Evolutionary conservation across 1,284 basidiomycete genomes (phyloP).

Genomic region (Puccinia hordei): DNA sequence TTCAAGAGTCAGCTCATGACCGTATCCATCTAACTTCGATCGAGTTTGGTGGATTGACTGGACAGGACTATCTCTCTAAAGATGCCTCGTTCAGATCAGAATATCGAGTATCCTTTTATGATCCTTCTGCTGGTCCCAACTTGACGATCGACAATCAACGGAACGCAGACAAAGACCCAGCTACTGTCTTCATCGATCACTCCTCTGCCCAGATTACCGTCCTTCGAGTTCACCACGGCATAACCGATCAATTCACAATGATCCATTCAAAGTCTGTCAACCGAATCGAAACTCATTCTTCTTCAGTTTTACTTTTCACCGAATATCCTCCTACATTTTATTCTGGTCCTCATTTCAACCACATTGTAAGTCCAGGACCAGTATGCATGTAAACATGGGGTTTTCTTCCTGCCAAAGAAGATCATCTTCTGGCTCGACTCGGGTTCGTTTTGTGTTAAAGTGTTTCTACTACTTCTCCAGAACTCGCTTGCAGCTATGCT

Average conservation of each 20-base stretch:
- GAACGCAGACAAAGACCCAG: neutral
- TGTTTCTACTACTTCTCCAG: neutral
- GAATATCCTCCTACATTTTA: constrained; percentile 25
- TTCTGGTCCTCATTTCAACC: neutral
- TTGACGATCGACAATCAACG: neutral
- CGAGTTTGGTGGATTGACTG: constrained; percentile 20
- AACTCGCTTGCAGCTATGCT: neutral
- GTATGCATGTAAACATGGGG: no score
- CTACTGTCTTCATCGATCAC: constrained; percentile 11
- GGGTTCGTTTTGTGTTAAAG: neutral
- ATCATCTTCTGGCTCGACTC: neutral
- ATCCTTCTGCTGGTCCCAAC: neutral
- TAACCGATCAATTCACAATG: neutral
- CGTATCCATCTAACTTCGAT: constrained; percentile 17
- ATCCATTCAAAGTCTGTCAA: constrained; percentile 27
- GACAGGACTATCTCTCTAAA: neutral
- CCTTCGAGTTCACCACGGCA: neutral
- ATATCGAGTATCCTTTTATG: constrained; percentile 13
- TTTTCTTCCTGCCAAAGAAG: neutral
- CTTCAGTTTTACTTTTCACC: constrained; percentile 33
- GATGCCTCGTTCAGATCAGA: constrained; percentile 26
- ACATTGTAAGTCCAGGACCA: neutral
- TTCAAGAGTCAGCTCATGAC: neutral
- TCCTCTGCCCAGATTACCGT: constrained; percentile 19
- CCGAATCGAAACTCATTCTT: constrained; percentile 15